Conservation (phyloP, 2,329 filamentous ascomycete genomes). For the Myriosclerotinia scirpicola region DNA sequence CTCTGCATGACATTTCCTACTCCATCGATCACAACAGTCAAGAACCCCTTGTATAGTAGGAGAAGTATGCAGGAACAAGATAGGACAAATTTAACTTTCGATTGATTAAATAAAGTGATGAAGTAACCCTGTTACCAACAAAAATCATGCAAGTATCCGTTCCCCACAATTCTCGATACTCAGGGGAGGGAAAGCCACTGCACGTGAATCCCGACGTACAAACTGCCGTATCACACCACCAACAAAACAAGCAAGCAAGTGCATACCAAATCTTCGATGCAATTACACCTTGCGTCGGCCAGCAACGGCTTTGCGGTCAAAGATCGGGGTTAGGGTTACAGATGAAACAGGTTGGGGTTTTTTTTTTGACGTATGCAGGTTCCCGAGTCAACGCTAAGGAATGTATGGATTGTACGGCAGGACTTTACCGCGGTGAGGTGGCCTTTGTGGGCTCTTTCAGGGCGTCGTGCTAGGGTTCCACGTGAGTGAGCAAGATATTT, state of each 20-base stretch:
- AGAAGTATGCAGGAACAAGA: neutral
- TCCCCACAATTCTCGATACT: slow-evolving; percentile 9
- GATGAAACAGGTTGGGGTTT: slow-evolving; percentile 14
- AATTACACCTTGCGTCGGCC: slow-evolving; percentile 19
- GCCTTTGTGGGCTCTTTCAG: slow-evolving; percentile 1
- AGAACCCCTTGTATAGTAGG: neutral
- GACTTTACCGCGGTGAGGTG: slow-evolving; percentile 6
- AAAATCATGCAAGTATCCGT: slow-evolving; percentile 12
- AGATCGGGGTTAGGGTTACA: slow-evolving; percentile 20
- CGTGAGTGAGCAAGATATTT: slow-evolving; percentile 15
- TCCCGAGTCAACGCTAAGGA: slow-evolving; percentile 20
- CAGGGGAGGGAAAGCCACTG: slow-evolving; percentile 13
- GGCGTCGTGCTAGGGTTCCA: slow-evolving; percentile 8
- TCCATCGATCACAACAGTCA: slow-evolving; percentile 10
- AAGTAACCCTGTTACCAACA: neutral
- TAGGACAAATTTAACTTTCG: neutral
- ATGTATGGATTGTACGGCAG: slow-evolving; percentile 12
- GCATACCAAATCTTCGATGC: neutral
- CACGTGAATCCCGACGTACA: slow-evolving; percentile 18
- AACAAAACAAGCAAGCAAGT: slow-evolving; percentile 12
- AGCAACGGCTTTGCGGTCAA: slow-evolving; percentile 21
- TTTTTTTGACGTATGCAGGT: slow-evolving; percentile 24
- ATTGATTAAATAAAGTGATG: slow-evolving; percentile 3
- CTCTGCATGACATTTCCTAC: slow-evolving; percentile 19
- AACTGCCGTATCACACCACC: slow-evolving; percentile 11